Evolutionary conservation across 805 yeast genomes (phyloP), one percentile per base, ranked within the genome.

Genomic region (Ogataea pini): DNA sequence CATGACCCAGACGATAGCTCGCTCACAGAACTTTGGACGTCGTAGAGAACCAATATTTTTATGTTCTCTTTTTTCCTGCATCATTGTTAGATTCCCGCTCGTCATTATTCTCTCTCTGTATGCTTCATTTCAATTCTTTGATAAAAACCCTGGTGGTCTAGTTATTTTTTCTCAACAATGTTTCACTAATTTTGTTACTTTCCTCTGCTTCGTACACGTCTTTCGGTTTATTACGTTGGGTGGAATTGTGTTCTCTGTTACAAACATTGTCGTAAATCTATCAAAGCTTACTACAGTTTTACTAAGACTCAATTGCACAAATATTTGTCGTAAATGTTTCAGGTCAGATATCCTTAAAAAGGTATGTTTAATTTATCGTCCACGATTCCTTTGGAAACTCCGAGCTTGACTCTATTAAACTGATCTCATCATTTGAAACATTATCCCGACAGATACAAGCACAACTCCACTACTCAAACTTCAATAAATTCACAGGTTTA

Each of bases 321-420:
- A 7, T 19, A 20, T 37, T 37, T n/a, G 34, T 44, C 46, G 33
- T 27, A 34, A 34, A 38, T 42, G 28, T 27, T 31, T 17, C 47
- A 36, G 25, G 48, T 59, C 60, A 58, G 61, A 53, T 52, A 58
- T 42, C 57, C 55, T 38, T 42, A 28, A 31, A 43, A 49, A 43
- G 54, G 42, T 34, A 55, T 46, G 59, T 59, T 58, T 57, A 57
- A 52, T 47, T 55, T 61, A 51, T 85, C 90, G 81, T 85, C 91
- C 79, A 69, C 51, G 72, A 63, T 57, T 60, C 52, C 48, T 60
- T 62, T 63, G 57, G 62, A 67, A 68, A 74, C 85, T 84, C 88
- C 76, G 91, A 85, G 90, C 91, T 85, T 85, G 91, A 85, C 91
- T 85, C 91, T 83, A 83, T 83, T 78, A 80, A 74, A 68, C 71